Base-by-base conservation (phyloP, 2,329 filamentous ascomycete species). In the Epichloe coenophiala region DNA sequence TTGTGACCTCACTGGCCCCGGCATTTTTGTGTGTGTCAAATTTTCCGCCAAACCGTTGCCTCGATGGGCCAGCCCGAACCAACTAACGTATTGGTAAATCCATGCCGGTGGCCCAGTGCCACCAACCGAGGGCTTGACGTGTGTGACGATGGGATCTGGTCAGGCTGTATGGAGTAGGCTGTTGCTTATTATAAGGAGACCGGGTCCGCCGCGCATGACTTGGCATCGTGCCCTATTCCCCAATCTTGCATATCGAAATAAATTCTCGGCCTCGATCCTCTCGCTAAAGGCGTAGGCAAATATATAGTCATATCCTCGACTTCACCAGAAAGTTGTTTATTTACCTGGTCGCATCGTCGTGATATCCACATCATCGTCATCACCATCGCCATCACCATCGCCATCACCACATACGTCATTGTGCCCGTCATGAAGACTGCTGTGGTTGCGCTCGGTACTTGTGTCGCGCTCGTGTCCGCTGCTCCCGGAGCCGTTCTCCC, bases 401-500 rank as follows among this genome's bases (percentile, higher is more conserved):
- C 46, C 15, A n/a, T 8, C 17, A 47, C 41, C 50, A 45, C 21
- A 12, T 35, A 9, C 9, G 36, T 36, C 45, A 47, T 13, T 15
- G 15, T 36, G 27, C 35, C 45, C 50, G 49, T 59, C 49, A 71
- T 71, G 70, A 69, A 66, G 60, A 58, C 62, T 47, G 41, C 45
- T 21, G 55, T 62, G 27, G 48, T 62, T 43, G 35, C 70, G 54
- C 43, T 67, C 47, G 43, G 64, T 52, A 54, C 57, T 50, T 60
- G 65, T 48, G 65, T 68, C 48, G 64, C 68, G 39, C 68, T 68
- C 42, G 62, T 61, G 50, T 51, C 65, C 46, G 67, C 65, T 50
- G 48, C 64, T 44, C 66, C 65, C 57, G 73, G 71, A 47, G 69
- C 74, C 56, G 59, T 57, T 54, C 52, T 53, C 12, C 40, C 54